phyloP scores from a whole-genome alignment of 2,329 filamentous ascomycete species.

The Clonostachys chloroleuca region DNA sequence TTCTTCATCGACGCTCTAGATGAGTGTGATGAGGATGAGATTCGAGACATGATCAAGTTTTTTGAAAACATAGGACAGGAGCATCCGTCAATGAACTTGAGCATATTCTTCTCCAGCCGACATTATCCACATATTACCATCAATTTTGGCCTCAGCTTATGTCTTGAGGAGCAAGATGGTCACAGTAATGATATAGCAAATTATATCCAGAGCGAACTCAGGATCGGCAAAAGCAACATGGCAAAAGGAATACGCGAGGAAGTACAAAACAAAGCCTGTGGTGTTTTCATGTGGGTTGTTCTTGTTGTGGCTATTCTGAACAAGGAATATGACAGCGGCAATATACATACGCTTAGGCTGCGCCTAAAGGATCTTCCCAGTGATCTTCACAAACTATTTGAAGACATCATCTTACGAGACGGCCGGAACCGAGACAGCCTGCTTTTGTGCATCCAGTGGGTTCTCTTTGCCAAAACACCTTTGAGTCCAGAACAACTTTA shows the following conservation, averaged over 20 bases:
- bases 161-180: slow-evolving; percentile 13
- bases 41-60: slow-evolving; percentile 34
- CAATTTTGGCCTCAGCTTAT: slow-evolving; percentile 12
- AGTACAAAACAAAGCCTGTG: slow-evolving; percentile 22
- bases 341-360: slow-evolving; percentile 13
- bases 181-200: slow-evolving; percentile 14
- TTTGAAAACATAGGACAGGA: slow-evolving; percentile 30
- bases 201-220: neutral
- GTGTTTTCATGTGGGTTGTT: slow-evolving; percentile 37
- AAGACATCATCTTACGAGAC: slow-evolving; percentile 43
- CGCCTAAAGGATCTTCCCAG: slow-evolving; percentile 18
- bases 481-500: slow-evolving; percentile 38
- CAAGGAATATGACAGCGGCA: slow-evolving; percentile 19
- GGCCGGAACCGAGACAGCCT: slow-evolving; percentile 14
- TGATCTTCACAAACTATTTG: slow-evolving; percentile 41
- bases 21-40: slow-evolving; percentile 37
- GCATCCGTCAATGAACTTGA: slow-evolving; percentile 16
- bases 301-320: slow-evolving; percentile 34
- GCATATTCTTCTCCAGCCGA: slow-evolving; percentile 36
- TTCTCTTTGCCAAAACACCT: slow-evolving; percentile 42
- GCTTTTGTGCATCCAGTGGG: slow-evolving; percentile 41
- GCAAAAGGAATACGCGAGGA: neutral
- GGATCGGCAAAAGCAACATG: neutral
- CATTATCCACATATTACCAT: slow-evolving; percentile 35
- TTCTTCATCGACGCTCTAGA: slow-evolving; percentile 34